Conservation (phyloP, 73 alveolate genomes). For the Loxodes magnus region DNA sequence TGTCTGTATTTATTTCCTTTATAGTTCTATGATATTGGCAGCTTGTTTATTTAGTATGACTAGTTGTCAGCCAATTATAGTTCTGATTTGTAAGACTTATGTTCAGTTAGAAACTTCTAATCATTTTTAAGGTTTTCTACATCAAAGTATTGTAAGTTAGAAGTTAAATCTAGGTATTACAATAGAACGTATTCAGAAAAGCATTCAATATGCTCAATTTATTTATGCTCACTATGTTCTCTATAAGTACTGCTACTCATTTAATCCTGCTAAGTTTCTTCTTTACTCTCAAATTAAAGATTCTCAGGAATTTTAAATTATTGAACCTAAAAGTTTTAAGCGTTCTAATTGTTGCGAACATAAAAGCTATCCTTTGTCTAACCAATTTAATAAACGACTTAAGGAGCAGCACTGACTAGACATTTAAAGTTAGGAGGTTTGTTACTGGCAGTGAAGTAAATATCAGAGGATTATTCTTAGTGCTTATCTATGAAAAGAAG, state of each 20-base stretch:
- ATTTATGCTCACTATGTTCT: background rate
- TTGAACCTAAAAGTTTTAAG: background rate
- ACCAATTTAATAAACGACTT: too few relatives aligned
- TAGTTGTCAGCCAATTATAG: slow-evolving; percentile 5
- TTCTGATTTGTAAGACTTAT: background rate
- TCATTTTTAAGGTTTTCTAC: background rate
- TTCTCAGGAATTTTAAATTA: background rate
- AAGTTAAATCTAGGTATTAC: background rate
- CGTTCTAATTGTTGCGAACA: too few relatives aligned
- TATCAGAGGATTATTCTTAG: background rate
- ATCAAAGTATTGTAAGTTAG: slow-evolving; percentile 5
- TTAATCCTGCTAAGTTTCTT: background rate
- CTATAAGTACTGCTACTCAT: slow-evolving; percentile 1
- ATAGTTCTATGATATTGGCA: background rate
- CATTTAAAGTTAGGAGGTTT: too few relatives aligned
- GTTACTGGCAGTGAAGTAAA: slow-evolving; percentile 4
- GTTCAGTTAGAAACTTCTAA: background rate
- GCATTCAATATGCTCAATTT: slow-evolving; percentile 2
- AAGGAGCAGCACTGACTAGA: too few relatives aligned
- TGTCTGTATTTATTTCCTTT: background rate
- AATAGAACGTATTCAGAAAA: background rate
- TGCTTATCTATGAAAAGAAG: background rate
- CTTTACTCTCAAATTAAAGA: background rate
- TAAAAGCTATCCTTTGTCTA: too few relatives aligned
- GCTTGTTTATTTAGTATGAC: background rate